phyloP scores from a whole-genome alignment of 2,329 filamentous ascomycete genomes.

The Tolypocladium sp. region DNA sequence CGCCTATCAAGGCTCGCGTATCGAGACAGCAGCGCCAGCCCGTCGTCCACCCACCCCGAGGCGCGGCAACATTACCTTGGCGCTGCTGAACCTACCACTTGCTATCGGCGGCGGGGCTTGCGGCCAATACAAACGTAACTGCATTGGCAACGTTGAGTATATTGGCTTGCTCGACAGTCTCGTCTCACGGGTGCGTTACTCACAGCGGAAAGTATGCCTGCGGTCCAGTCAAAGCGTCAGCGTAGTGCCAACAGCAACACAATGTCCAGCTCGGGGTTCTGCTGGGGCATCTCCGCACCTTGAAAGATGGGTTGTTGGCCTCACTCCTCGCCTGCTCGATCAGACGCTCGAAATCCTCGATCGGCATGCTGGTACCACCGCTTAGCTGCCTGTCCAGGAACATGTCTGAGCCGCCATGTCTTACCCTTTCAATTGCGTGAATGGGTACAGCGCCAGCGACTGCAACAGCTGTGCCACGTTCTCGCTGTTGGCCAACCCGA shows the following conservation, averaged over 20 bases:
- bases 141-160: not conserved
- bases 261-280: not conserved
- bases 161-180: not conserved
- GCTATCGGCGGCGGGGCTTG: slow-evolving; percentile 31
- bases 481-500: slow-evolving; percentile 43
- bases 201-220: slow-evolving; percentile 55
- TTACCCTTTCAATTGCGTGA: slow-evolving; percentile 40
- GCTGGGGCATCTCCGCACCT: slow-evolving; percentile 31
- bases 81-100: not conserved
- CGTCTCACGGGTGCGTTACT: slow-evolving; percentile 18
- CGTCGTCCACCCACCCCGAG: not conserved
- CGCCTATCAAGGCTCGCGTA: not conserved
- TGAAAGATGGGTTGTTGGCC: slow-evolving; percentile 43
- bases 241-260: not conserved
- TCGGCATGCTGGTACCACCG: slow-evolving; percentile 37
- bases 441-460: slow-evolving; percentile 47
- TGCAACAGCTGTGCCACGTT: slow-evolving; percentile 46
- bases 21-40: not conserved
- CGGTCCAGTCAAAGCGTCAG: not conserved
- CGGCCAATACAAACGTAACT: slow-evolving; percentile 56
- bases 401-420: slow-evolving; percentile 8
- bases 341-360: slow-evolving; percentile 47
- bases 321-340: slow-evolving; percentile 46
- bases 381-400: not conserved
- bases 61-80: not conserved